Evolutionary conservation across 2,329 filamentous ascomycete genomes (phyloP).

Genomic region (Fusarium torulosum): DNA sequence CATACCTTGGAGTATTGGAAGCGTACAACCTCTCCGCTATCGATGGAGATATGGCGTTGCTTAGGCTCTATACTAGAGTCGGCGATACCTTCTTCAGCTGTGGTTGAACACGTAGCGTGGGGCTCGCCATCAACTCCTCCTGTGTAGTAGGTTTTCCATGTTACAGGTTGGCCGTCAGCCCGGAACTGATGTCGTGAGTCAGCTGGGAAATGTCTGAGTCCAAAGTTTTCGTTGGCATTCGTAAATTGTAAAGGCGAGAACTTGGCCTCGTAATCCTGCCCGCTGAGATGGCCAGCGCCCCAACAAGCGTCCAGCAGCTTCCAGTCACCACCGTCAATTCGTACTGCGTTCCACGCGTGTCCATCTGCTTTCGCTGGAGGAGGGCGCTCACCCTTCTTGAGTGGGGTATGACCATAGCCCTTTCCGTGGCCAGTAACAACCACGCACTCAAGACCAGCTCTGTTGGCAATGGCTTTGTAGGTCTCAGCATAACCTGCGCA

Average conservation of each 20-base stretch:
- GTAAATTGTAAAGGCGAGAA: conserved; percentile 76
- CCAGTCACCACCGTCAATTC: conserved; percentile 88
- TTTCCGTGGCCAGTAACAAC: conserved; percentile 86
- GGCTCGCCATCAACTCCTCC: conserved; percentile 67
- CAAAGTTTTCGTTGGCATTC: conserved; percentile 81
- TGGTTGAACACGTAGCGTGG: conserved; percentile 61
- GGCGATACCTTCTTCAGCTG: conserved; percentile 64
- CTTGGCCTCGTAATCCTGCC: conserved; percentile 71
- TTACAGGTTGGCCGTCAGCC: conserved; percentile 73
- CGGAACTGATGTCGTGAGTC: conserved; percentile 79
- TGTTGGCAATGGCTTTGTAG: conserved; percentile 81
- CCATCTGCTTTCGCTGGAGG: conserved; percentile 72
- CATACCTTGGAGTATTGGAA: conserved; percentile 87
- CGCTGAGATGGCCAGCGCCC: conserved; percentile 78
- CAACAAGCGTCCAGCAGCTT: conserved; percentile 93
- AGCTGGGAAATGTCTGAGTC: conserved; percentile 80
- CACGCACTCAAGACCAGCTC: conserved; percentile 82
- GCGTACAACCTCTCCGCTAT: conserved; percentile 69
- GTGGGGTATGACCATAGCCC: conserved; percentile 77
- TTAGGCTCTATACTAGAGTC: conserved; percentile 70
- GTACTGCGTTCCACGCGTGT: conserved; percentile 95
- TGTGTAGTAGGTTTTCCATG: conserved; percentile 86
- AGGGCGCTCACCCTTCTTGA: conserved; percentile 72
- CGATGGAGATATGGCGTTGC: conserved; percentile 67
- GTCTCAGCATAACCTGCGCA: conserved; percentile 92